A percentile compares a stretch with the other conserved stretches of the same genome.
Evolutionary conservation across 2,329 filamentous ascomycete species (phyloP).

Genomic region (Penicillium sp.): DNA sequence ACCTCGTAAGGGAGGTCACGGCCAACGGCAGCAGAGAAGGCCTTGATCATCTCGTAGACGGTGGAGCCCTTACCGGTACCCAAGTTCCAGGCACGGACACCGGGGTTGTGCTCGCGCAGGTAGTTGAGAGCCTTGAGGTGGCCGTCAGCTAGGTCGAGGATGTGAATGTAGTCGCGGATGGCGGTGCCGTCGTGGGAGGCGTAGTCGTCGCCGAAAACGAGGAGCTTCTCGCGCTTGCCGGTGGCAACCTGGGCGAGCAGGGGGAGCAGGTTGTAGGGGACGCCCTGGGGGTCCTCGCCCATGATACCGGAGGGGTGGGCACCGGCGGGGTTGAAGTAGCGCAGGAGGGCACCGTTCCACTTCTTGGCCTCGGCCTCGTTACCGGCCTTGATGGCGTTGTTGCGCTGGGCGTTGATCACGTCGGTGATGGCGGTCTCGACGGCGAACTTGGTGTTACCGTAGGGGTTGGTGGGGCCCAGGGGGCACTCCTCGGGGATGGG

Average conservation of each 20-base stretch:
- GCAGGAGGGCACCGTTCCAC: slow-evolving; percentile 91
- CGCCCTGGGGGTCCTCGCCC: slow-evolving; percentile 95
- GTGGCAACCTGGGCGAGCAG: slow-evolving; percentile 95
- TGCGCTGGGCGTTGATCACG: slow-evolving; percentile 83
- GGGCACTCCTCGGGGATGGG: slow-evolving; percentile 97
- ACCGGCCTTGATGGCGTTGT: slow-evolving; percentile 78
- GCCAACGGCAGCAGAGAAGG: slow-evolving; percentile 87
- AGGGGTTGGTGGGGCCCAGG: slow-evolving; percentile 94
- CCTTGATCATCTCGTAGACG: slow-evolving; percentile 96
- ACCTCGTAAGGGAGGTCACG: slow-evolving; percentile 87
- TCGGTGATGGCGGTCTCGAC: slow-evolving; percentile 94
- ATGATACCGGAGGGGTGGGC: slow-evolving; percentile 95
- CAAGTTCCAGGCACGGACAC: slow-evolving; percentile 94
- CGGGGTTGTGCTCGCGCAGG: slow-evolving; percentile 66
- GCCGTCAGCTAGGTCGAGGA: slow-evolving; percentile 58
- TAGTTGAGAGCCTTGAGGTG: slow-evolving; percentile 72
- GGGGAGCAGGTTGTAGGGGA: slow-evolving; percentile 94
- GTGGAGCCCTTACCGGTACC: slow-evolving; percentile 94
- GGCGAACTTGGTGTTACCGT: slow-evolving; percentile 93
- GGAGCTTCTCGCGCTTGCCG: slow-evolving; percentile 88
- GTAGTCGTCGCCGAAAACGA: slow-evolving; percentile 97
- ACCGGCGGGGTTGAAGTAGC: slow-evolving; percentile 98
- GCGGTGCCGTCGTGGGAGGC: slow-evolving; percentile 56
- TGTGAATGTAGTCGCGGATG: slow-evolving; percentile 77
- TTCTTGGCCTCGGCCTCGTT: slow-evolving; percentile 71